phyloP scores from a whole-genome alignment of 1,284 basidiomycete genomes.

The Cryptococcus sp. region DNA sequence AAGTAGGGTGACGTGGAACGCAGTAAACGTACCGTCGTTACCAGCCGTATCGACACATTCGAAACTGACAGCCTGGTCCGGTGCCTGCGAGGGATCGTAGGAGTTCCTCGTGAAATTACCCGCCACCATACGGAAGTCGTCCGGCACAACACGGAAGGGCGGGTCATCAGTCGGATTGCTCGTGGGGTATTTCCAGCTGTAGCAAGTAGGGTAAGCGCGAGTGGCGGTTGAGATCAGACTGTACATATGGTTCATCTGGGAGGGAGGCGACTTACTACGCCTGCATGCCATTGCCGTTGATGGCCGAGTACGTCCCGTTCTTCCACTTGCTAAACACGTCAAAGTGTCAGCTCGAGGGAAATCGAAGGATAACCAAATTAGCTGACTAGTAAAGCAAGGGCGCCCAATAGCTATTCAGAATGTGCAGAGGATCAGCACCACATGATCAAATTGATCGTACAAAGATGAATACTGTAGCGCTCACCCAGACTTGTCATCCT shows the following conservation, averaged over 20 bases:
- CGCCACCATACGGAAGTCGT: slow-evolving; percentile 47
- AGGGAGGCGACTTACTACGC: slow-evolving; percentile 18
- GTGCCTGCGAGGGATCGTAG: slow-evolving; percentile 14
- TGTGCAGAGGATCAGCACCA: background rate
- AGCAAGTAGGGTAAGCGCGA: background rate
- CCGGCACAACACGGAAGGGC: slow-evolving; percentile 34
- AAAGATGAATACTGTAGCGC: background rate
- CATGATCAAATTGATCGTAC: too few species aligned
- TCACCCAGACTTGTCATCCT: slow-evolving; percentile 33
- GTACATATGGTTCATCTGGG: background rate
- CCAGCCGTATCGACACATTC: slow-evolving; percentile 41
- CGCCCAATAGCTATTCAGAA: slow-evolving; percentile 44
- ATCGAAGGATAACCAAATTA: background rate
- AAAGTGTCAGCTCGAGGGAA: background rate
- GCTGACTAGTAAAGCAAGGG: slow-evolving; percentile 33
- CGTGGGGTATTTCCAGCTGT: slow-evolving; percentile 18
- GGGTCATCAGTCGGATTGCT: slow-evolving; percentile 18
- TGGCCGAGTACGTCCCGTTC: slow-evolving; percentile 25
- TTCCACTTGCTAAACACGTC: slow-evolving; percentile 19
- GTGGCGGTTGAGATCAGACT: background rate
- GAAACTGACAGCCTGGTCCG: slow-evolving; percentile 40
- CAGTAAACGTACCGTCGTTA: slow-evolving; percentile 23
- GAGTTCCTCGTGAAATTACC: slow-evolving; percentile 36
- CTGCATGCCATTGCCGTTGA: slow-evolving; percentile 22
- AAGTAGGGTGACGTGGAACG: background rate